These are phyloP conservation scores for Yamadazyma paraphyllophila DNA, from an alignment of 805 yeast genomes.

Conservation along the genomic window DNA sequence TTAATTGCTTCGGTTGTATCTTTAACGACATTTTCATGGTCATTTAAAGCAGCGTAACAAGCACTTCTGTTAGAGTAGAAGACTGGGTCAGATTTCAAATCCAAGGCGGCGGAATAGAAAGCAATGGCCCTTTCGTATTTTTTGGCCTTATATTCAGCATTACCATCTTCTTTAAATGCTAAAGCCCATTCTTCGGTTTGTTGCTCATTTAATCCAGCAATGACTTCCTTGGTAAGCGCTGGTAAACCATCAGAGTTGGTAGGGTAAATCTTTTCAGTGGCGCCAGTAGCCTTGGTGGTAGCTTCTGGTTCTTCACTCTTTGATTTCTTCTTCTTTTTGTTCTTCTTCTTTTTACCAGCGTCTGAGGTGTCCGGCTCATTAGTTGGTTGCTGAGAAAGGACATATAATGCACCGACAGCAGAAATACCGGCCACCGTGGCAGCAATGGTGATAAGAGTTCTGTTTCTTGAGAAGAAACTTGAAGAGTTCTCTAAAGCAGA, in stretches of 20 bases:
- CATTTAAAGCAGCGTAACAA: constrained; percentile 79
- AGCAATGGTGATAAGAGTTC: constrained; percentile 55
- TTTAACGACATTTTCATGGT: constrained; percentile 79
- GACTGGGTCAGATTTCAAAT: constrained; percentile 77
- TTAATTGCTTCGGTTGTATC: constrained; percentile 85
- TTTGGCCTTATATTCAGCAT: constrained; percentile 68
- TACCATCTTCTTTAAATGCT: constrained; percentile 87
- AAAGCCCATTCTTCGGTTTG: constrained; percentile 65
- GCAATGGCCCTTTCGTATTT: constrained; percentile 73
- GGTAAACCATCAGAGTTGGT: constrained; percentile 58
- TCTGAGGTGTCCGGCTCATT: constrained; percentile 1
- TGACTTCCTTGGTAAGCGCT: constrained; percentile 45
- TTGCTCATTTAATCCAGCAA: constrained; percentile 44
- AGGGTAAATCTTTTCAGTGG: constrained; percentile 43
- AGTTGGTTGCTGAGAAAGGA: constrained; percentile 27
- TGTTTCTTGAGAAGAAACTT: constrained; percentile 50
- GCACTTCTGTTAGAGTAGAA: constrained; percentile 96
- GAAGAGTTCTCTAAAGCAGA: constrained; percentile 18
- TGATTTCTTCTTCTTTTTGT: constrained; percentile 47
- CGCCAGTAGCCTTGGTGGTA: constrained; percentile 11
- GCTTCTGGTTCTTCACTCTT: constrained; percentile 26
- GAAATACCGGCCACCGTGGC: constrained; percentile 63
- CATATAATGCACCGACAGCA: constrained; percentile 58
- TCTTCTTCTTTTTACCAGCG: constrained; percentile 36
- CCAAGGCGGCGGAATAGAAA: constrained; percentile 75